Percentiles rank a stretch among this genome's conserved stretches.
These are phyloP conservation scores for Jackrogersella minutella DNA, from an alignment of 495 filamentous ascomycete genomes.

Conservation along the genomic window DNA sequence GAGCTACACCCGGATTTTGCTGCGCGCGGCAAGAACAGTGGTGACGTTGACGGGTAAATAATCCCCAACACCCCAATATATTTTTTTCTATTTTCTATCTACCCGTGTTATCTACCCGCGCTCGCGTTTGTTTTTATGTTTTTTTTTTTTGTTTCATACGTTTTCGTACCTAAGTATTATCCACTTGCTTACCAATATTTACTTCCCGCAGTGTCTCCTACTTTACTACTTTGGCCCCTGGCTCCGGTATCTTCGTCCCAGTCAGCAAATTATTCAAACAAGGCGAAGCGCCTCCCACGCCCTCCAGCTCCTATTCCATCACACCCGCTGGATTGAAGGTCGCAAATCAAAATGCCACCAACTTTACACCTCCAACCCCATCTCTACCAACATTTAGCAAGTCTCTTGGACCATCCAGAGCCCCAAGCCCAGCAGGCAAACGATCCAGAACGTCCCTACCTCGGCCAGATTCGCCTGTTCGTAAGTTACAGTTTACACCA, in stretches of 20 bases:
- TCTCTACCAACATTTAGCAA: conserved; percentile 78
- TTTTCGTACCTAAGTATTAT: conserved; percentile 10
- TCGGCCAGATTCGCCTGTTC: conserved; percentile 82
- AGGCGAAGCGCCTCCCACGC: conserved; percentile 66
- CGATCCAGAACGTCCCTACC: conserved; percentile 79
- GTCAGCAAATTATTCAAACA: conserved; percentile 79
- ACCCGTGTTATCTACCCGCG: conserved; percentile 33
- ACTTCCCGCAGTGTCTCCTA: conserved; percentile 70
- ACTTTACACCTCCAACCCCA: conserved; percentile 71
- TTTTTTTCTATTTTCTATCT: conserved; percentile 31
- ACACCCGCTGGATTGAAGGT: conserved; percentile 68
- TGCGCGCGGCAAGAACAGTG: conserved; percentile 88
- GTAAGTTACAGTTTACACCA: conserved; percentile 67
- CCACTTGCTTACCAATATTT: conserved; percentile 20
- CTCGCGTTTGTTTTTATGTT: conserved; percentile 1
- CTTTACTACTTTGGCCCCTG: conserved; percentile 79
- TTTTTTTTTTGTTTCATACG: conserved; percentile 1
- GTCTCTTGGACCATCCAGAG: conserved; percentile 81
- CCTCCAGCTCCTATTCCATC: conserved; percentile 64
- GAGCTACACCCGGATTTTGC: conserved; percentile 86
- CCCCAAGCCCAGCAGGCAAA: conserved; percentile 73
- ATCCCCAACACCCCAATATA: background rate
- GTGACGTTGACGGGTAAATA: conserved; percentile 90
- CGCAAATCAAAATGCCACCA: conserved; percentile 58
- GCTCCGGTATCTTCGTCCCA: conserved; percentile 94